These are phyloP conservation scores for Vitis cinerea DNA, from an alignment of 164 flowering plant species.

Conservation along the genomic window DNA sequence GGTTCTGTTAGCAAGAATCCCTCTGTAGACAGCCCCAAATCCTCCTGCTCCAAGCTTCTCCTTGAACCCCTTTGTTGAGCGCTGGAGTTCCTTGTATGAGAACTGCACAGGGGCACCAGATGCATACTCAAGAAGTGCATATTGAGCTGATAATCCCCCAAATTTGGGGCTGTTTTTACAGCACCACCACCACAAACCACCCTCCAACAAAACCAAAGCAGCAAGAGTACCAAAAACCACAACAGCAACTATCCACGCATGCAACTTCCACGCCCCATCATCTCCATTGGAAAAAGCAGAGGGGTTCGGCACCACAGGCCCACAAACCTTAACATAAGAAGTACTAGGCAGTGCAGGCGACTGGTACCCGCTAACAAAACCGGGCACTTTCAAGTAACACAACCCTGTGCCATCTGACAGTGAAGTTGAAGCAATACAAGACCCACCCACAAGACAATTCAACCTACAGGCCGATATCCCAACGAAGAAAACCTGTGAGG, in stretches of 20 bases:
- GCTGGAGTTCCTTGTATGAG: constrained; percentile 52
- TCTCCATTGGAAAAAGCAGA: constrained; percentile 3
- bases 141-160: constrained; percentile 47
- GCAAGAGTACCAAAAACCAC: constrained; percentile 38
- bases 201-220: constrained; percentile 35
- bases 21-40: constrained; percentile 69
- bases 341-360: constrained; percentile 69
- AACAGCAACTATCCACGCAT: constrained; percentile 40
- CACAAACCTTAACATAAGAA: constrained; percentile 76
- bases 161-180: constrained; percentile 41
- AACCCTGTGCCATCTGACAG: constrained; percentile 68
- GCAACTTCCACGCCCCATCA: constrained; percentile 17
- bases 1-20: constrained; percentile 49
- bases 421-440: constrained; percentile 69
- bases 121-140: constrained; percentile 70
- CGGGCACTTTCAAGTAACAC: constrained; percentile 51
- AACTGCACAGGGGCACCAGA: constrained; percentile 80
- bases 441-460: constrained; percentile 50
- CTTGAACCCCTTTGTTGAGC: constrained; percentile 56
- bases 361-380: constrained; percentile 64
- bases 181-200: constrained; percentile 59
- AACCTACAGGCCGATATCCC: constrained; percentile 52
- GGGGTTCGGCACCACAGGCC: constrained; percentile 43
- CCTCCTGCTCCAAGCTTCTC: constrained; percentile 79
- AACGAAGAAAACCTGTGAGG: constrained; percentile 34